A percentile compares a stretch with the other conserved stretches of the same genome.
phyloP scores from a whole-genome alignment of 495 filamentous ascomycete genomes.

The Polyplosphaeria fusca region DNA sequence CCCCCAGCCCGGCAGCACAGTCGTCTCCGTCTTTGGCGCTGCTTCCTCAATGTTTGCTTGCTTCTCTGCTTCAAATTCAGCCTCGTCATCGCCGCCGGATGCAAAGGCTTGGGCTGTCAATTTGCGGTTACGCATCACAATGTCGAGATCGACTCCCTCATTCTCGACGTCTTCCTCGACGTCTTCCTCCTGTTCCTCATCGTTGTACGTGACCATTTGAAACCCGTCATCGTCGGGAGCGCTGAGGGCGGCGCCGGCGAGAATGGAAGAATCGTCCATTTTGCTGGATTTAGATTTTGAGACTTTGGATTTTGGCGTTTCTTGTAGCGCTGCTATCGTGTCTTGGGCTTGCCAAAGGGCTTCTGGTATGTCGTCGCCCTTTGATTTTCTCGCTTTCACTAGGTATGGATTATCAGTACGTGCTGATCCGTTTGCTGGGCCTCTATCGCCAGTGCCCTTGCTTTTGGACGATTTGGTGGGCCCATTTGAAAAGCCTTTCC shows the following conservation, averaged over 20 bases:
- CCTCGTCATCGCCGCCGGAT: constrained; percentile 81
- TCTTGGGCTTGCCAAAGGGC: constrained; percentile 13
- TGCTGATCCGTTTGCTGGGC: neutral
- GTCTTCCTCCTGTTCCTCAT: constrained; percentile 15
- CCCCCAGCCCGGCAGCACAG: constrained; percentile 90
- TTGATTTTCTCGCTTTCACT: constrained; percentile 1
- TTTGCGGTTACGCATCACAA: constrained; percentile 72
- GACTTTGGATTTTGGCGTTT: constrained; percentile 1
- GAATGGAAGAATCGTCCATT: neutral
- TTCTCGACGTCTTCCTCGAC: constrained; percentile 58
- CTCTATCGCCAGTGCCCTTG: neutral
- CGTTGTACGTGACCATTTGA: constrained; percentile 36
- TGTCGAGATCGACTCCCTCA: constrained; percentile 41
- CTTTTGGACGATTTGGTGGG: neutral
- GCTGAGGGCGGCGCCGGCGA: constrained; percentile 21
- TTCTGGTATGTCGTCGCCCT: neutral
- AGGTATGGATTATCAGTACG: constrained; percentile 11
- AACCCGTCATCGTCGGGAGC: constrained; percentile 38
- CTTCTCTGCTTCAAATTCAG: constrained; percentile 81
- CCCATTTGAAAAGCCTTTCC: constrained; percentile 18
- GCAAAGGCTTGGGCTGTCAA: constrained; percentile 85
- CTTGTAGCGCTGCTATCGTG: neutral
- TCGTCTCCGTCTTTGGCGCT: constrained; percentile 79
- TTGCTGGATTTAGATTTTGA: constrained; percentile 10
- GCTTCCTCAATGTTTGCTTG: constrained; percentile 68